Base-by-base conservation (phyloP, 257 asterid species). In the Coffea canephora region DNA sequence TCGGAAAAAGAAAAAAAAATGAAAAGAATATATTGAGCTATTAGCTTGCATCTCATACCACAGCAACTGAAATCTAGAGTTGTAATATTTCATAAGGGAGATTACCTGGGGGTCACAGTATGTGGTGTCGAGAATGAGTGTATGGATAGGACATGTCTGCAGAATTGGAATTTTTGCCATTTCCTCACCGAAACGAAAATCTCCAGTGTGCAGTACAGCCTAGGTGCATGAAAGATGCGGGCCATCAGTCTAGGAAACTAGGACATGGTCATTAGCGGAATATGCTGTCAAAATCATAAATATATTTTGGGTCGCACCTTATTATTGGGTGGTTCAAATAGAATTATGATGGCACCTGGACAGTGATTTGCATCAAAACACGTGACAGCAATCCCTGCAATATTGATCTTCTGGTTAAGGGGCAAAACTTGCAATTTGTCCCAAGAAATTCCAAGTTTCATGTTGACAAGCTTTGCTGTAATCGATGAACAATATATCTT, bases 311-410 rank as follows among this genome's bases (percentile, higher is more conserved):
- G 71, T 80, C 94, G 39, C 85, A 93, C 99, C 98, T 93, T 89
- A 80, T 92, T 90, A 55, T 86, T 91, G 79, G 97, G 91, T 43
- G 95, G 97, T 82, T 95, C 98, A 80, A 95, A 95, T 78, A 95
- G 89, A 79, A 95, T 88, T 77, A 95, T 88, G 76, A 95, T 79
- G 61, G 98, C 92, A 83, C 99, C 99, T 27, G 99, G 98, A 82
- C 99, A 95, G 85, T 95, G 99, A 87, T 95, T 95, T 83, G 99
- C 98, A 82, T 95, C 96, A 77, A 91, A 95, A 85, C 97, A 93
- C 19, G 97, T 95, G 74, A 95, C 90, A 67, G 89, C 83, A 69
- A 82, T 80, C 69, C 99, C 99, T 78, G 90, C 97, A 72, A 95
- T 85, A 79, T 79, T 91, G 79, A 90, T 86, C 93, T 82, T 95